Percentiles rank a stretch among this genome's conserved stretches.
These are phyloP conservation scores for Cyclospora cayetanensis DNA, from an alignment of 169 alveolate genomes.

Conservation along the genomic window DNA sequence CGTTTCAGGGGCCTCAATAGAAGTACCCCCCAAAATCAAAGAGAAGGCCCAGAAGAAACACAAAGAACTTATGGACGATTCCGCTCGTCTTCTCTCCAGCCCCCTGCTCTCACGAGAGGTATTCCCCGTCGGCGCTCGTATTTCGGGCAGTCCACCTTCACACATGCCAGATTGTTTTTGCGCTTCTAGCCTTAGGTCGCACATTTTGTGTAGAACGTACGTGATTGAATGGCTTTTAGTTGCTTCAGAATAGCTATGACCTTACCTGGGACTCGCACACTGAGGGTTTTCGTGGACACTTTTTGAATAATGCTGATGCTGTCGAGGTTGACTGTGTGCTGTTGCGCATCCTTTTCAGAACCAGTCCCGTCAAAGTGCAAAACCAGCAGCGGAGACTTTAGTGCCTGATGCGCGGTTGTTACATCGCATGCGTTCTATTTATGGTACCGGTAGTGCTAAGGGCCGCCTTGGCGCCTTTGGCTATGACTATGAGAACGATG, in stretches of 20 bases:
- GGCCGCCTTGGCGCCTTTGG: too few relatives aligned
- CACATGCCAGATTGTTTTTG: too few relatives aligned
- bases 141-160: too few relatives aligned
- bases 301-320: background rate
- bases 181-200: too few relatives aligned
- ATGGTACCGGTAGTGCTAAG: too few relatives aligned
- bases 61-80: background rate
- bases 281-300: too few relatives aligned
- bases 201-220: too few relatives aligned
- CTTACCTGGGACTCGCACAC: too few relatives aligned
- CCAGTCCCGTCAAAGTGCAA: slow-evolving; percentile 59
- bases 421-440: slow-evolving; percentile 30
- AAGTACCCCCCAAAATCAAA: background rate
- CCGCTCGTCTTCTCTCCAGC: background rate
- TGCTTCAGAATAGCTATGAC: too few relatives aligned
- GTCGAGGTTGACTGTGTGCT: background rate
- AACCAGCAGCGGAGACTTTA: slow-evolving; percentile 31
- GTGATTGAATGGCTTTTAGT: too few relatives aligned
- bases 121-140: too few relatives aligned
- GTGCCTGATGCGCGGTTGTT: slow-evolving; percentile 43
- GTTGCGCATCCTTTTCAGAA: background rate
- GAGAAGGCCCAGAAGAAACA: slow-evolving; percentile 34
- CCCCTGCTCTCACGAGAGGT: slow-evolving; percentile 35
- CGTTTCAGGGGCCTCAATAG: slow-evolving; percentile 42
- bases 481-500: too few relatives aligned